Conservation (phyloP, 2,329 filamentous ascomycete species). For the Phyllosticta paracitricarpa region DNA sequence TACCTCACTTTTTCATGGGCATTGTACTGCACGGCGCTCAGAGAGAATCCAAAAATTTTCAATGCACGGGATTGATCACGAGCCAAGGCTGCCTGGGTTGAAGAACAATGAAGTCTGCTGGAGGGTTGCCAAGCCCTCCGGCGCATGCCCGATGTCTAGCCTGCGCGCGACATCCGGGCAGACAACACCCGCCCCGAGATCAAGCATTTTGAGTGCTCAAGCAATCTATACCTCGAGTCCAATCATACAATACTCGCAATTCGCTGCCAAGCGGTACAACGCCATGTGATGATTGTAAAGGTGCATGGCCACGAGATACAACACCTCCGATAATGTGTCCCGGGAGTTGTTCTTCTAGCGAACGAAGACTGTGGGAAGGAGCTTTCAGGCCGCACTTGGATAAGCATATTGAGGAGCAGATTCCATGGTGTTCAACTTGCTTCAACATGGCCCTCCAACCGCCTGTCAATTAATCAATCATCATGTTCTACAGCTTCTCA, state of each 20-base stretch:
- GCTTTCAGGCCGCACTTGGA: neutral
- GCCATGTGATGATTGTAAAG: neutral
- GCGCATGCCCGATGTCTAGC: neutral
- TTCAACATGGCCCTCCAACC: too few relatives aligned
- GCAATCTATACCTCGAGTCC: neutral
- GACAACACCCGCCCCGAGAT: neutral
- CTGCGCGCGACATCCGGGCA: neutral
- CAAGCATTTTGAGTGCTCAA: neutral
- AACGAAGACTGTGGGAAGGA: too few relatives aligned
- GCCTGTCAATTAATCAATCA: neutral
- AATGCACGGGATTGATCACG: conserved; percentile 19
- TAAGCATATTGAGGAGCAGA: neutral
- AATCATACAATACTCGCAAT: neutral
- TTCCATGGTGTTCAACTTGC: neutral
- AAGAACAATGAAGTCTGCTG: neutral
- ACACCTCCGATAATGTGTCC: too few relatives aligned
- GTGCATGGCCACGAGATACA: too few relatives aligned
- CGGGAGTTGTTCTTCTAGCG: too few relatives aligned
- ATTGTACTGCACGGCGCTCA: conserved; percentile 31
- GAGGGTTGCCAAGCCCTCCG: neutral
- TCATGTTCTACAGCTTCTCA: conserved; percentile 57
- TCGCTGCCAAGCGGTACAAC: neutral
- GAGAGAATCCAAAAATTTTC: conserved; percentile 34
- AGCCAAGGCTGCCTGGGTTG: neutral
- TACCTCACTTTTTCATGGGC: conserved; percentile 10